A percentile compares a stretch with the other conserved stretches of the same genome.
Evolutionary conservation across 1,139 yeast species (phyloP).

Genomic region (Yamadazyma triangularis): DNA sequence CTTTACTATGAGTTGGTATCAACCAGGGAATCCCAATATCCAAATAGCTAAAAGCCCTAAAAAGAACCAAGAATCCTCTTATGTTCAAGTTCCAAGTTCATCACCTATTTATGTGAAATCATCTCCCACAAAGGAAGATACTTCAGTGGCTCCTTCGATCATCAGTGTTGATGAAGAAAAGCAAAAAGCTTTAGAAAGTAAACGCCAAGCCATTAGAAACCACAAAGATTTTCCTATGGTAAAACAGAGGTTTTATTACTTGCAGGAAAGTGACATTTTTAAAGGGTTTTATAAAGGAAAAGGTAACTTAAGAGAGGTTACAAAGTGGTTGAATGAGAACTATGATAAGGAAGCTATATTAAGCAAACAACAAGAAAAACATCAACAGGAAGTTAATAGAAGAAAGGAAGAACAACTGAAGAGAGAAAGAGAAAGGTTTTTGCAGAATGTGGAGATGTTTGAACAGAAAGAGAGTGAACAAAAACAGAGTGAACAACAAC

Average conservation of each 20-base stretch:
- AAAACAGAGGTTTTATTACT: constrained; percentile 42
- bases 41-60: constrained; percentile 17
- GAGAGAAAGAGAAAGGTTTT: constrained; percentile 4
- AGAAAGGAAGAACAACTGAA: background rate
- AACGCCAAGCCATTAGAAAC: constrained; percentile 36
- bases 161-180: constrained; percentile 17
- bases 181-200: constrained; percentile 28
- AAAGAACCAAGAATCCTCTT: constrained; percentile 11
- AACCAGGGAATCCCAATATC: constrained; percentile 15
- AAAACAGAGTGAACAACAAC: constrained; percentile 2
- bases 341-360: constrained; percentile 27
- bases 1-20: constrained; percentile 39
- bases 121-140: constrained; percentile 16
- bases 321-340: constrained; percentile 43
- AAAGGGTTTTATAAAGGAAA: constrained; percentile 60
- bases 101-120: constrained; percentile 28
- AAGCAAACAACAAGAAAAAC: constrained; percentile 20
- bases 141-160: constrained; percentile 11
- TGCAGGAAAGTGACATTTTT: constrained; percentile 49
- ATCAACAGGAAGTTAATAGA: constrained; percentile 7
- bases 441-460: constrained; percentile 3
- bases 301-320: constrained; percentile 52
- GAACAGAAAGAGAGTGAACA: background rate
- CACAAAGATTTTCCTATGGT: constrained; percentile 48
- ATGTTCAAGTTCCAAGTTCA: constrained; percentile 36